Evolutionary conservation across 2,329 filamentous ascomycete genomes (phyloP), one percentile per base, ranked within the genome.

Genomic region (Aspergillus pseudotamarii): DNA sequence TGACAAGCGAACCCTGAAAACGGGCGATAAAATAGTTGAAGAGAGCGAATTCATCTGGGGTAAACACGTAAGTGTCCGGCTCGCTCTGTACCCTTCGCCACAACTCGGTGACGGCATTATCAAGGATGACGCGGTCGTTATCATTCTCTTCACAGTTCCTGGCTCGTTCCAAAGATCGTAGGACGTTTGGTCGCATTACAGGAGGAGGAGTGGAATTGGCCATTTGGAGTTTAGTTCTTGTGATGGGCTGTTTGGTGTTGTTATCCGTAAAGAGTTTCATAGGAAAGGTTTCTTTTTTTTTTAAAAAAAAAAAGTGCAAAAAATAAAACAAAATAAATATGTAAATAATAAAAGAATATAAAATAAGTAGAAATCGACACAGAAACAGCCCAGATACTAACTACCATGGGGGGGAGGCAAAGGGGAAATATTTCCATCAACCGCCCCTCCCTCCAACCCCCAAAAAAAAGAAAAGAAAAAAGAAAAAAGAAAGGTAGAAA

Each of bases 21-120:
- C 89, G 86, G 66, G 85, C 79, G 66, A 91, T 89, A 76, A 91
- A 94, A 78, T 90, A 94, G 81, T 95, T 96, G 86, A 96, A 93
- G 64, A 96, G 84, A 60, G 91, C 88, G 72, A 95, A 96, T 79
- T 96, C 92, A 77, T 92, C 88, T 66, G 85, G 83, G 38, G 83
- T 88, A 81, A 96, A 88, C 67, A 95, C 78, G 77, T 94, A 96
- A n/a, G 82, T 82, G 58, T 79, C 75, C 1, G 91, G 91, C 36
- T 89, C 81, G 4, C 82, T 81, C 70, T 88, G 80, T 61, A 96
- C 84, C 69, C 87, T 89, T 50, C 73, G 75, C 91, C 91, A 94
- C 66, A 94, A 86, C 66, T 85, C 81, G 1, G 79, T 73, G 57
- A 93, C 80, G 34, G 86, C 89, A 57, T 76, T 76, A 73, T 93